phyloP scores from a whole-genome alignment of 208 protist genomes.

The Phytomonas serpens region DNA sequence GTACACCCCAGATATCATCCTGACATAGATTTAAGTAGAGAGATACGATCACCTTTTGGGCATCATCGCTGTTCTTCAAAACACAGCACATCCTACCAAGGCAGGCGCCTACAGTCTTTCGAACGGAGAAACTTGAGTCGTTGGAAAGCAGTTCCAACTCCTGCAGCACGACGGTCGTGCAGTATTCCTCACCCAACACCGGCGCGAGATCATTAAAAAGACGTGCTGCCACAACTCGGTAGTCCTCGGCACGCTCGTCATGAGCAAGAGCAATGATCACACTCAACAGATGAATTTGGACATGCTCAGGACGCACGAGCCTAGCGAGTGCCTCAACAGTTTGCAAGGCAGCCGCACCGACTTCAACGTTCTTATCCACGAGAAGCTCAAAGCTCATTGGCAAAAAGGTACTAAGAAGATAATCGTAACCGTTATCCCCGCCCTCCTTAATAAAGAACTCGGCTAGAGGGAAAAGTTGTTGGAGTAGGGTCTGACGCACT shows the following conservation, averaged over 20 bases:
- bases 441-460: slow-evolving; percentile 70
- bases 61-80: slow-evolving; percentile 38
- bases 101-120: slow-evolving; percentile 78
- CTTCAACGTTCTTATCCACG: slow-evolving; percentile 93
- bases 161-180: slow-evolving; percentile 56
- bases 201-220: slow-evolving; percentile 84
- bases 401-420: slow-evolving; percentile 79
- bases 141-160: slow-evolving; percentile 82
- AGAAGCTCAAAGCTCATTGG: slow-evolving; percentile 90
- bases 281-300: slow-evolving; percentile 80
- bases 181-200: slow-evolving; percentile 65
- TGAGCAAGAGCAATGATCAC: slow-evolving; percentile 89
- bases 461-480: slow-evolving; percentile 81
- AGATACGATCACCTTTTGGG: slow-evolving; percentile 59
- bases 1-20: slow-evolving; percentile 96
- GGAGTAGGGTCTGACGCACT: slow-evolving; percentile 87
- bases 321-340: slow-evolving; percentile 74
- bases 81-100: slow-evolving; percentile 63
- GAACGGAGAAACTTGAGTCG: slow-evolving; percentile 87
- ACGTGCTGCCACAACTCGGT: slow-evolving; percentile 88
- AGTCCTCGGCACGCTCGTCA: slow-evolving; percentile 93
- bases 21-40: slow-evolving; percentile 85
- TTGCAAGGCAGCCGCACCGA: slow-evolving; percentile 76
- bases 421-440: slow-evolving; percentile 74
- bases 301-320: slow-evolving; percentile 74